These are phyloP conservation scores for Globisporangium paddicum DNA, from an alignment of 352 stramenopile species.

Conservation along the genomic window DNA sequence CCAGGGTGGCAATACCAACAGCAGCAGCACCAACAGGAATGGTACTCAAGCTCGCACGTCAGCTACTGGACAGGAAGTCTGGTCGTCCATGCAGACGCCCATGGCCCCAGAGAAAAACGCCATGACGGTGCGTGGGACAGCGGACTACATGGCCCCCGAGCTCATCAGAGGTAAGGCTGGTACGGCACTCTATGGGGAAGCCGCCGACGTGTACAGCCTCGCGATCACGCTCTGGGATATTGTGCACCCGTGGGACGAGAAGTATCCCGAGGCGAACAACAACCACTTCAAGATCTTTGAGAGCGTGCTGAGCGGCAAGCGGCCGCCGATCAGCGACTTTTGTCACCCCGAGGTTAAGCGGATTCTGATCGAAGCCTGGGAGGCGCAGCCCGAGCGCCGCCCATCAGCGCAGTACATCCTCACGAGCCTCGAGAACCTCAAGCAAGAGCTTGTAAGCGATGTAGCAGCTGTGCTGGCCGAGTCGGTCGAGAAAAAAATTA, in stretches of 20 bases:
- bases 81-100: constrained; percentile 5
- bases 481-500: constrained; percentile 23
- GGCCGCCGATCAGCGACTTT: constrained; percentile 33
- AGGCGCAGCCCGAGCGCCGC: constrained; percentile 38
- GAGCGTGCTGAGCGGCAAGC: constrained; percentile 49
- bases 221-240: constrained; percentile 83
- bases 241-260: constrained; percentile 47
- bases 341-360: constrained; percentile 34
- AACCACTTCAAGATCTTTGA: constrained; percentile 75
- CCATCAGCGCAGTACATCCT: constrained; percentile 50
- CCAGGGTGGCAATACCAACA: constrained; percentile 28
- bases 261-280: constrained; percentile 51
- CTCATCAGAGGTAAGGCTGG: constrained; percentile 69
- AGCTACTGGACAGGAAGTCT: not conserved
- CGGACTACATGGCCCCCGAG: constrained; percentile 82
- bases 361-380: constrained; percentile 52
- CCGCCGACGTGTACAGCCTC: constrained; percentile 66
- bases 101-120: not conserved
- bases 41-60: not conserved
- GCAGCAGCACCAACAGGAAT: constrained; percentile 5
- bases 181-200: constrained; percentile 62
- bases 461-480: constrained; percentile 31
- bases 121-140: constrained; percentile 76
- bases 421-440: constrained; percentile 38
- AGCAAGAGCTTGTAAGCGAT: constrained; percentile 39